Evolutionary conservation across 2,329 filamentous ascomycete species (phyloP), one percentile per base, ranked within the genome.

Genomic region (Aspergillus novofumigatus): DNA sequence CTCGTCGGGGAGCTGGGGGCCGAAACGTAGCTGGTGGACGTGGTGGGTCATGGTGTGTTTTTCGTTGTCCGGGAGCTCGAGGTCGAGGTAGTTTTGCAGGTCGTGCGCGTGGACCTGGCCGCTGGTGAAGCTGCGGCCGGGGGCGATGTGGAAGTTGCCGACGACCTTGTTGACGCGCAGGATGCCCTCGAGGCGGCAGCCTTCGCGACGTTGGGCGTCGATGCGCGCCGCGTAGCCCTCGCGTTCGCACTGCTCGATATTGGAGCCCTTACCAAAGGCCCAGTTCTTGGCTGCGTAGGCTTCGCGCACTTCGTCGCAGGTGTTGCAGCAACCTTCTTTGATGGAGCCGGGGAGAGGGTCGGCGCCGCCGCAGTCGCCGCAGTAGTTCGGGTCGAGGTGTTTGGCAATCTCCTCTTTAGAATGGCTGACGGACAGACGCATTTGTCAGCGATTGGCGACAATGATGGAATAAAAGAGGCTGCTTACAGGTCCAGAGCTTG

Each of bases 41-140:
- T 80, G 81, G 77, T 99, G 94, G 9, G 88, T 88, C 77, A 99
- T 97, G 20, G 91, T 91, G 77, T 99, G 94, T 58, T 83, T 80
- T 56, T 84, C 80, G 53, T 83, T 81, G 55, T 88, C 81, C 32
- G 86, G 83, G 3, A 70, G 58, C 21, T 65, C 66, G 23, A 82
- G 83, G 62, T 93, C 87, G 80, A 91, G 89, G 82, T 96, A 99
- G 80, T 94, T 96, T 75, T 96, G 92, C 62, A 99, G 81, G 71
- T 99, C 95, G 79, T 99, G 94, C 21, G 97, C 91, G 77, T 99
- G 94, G 85, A 97, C 89, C 78, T 96, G 96, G 65, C 91, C 92
- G 70, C 90, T 96, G 75, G 89, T 96, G 83, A 97, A 97, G 74
- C 89, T 93, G 76, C 93, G 91, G 67, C 94, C 94, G 1, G 94